Evolutionary conservation across 441 rosid species (phyloP).

Genomic region (Populus hybrid): DNA sequence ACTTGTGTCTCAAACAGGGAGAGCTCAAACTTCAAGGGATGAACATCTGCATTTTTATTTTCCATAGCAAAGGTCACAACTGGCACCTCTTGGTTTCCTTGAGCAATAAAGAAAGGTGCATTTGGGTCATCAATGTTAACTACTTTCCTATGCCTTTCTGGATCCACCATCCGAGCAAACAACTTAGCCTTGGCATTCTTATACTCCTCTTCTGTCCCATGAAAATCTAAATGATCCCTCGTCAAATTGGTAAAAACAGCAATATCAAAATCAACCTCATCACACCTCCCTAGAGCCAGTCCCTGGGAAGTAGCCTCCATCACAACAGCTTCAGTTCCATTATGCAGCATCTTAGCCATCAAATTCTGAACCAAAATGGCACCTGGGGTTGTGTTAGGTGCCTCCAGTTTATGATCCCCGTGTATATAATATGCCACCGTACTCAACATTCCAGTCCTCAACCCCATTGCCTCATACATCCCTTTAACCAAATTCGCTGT

Average conservation of each 20-base stretch:
- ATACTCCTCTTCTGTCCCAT: constrained; percentile 69
- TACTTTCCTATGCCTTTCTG: constrained; percentile 84
- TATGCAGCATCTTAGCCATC: constrained; percentile 95
- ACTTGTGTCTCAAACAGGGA: constrained; percentile 88
- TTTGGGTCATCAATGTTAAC: constrained; percentile 84
- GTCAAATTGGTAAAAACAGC: constrained; percentile 81
- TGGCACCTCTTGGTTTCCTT: constrained; percentile 78
- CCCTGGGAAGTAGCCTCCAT: constrained; percentile 85
- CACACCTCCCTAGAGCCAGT: constrained; percentile 60
- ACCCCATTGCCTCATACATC: constrained; percentile 86
- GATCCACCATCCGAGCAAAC: constrained; percentile 86
- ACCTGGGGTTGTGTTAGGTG: constrained; percentile 54
- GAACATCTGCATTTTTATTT: constrained; percentile 78
- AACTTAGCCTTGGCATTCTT: constrained; percentile 78
- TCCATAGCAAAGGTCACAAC: constrained; percentile 90
- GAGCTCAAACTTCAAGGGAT: constrained; percentile 76
- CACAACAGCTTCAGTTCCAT: constrained; percentile 82
- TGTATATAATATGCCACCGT: constrained; percentile 65
- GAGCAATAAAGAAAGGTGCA: constrained; percentile 64
- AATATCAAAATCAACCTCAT: constrained; percentile 83
- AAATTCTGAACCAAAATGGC: constrained; percentile 80
- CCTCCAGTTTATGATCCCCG: constrained; percentile 66
- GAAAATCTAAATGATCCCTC: constrained; percentile 52
- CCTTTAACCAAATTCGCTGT: constrained; percentile 72
- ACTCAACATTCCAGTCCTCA: constrained; percentile 83